Base-by-base conservation (phyloP, 2,329 filamentous ascomycete species). In the Botryotinia convoluta region DNA sequence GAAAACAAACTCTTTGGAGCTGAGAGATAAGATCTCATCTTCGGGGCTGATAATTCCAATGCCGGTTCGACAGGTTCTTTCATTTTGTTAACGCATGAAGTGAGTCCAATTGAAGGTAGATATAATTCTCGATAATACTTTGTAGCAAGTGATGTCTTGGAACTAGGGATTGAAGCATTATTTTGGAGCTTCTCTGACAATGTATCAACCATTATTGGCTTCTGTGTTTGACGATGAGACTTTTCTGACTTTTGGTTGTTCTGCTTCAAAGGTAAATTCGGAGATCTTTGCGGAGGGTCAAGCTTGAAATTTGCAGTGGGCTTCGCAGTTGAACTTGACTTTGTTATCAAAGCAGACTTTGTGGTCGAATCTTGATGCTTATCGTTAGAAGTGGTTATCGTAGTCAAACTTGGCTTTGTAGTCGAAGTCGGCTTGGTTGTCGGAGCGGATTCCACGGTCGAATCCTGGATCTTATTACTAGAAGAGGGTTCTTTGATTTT, bases 41-140 rank as follows among this genome's bases (percentile, higher is more conserved):
- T 42, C 57, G 26, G 16, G 26, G 48, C 9, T 42, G 48, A 54
- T n/a, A 3, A 42, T 42, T 57, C 35, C n/a, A 68, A 68, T 16
- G 2, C 9, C 29, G 65, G 12, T 44, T 32, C 64, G 12, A 35
- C 32, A 29, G 14, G 10, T 67, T 20, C 29, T n/a, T 68, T 42
- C 14, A 20, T 29, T 29, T 68, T 39, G 5, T 68, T 32, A 35
- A 44, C 20, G 35, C 45, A 29, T 16, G 26, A 20, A 32, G n/a
- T 51, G 6, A 7, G 29, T 57, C 10, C 26, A 42, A 68, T 57
- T 39, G 65, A 68, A 32, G 65, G 65, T 32, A 68, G 20, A 57
- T 68, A 68, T 68, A 37, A 29, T 57, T 68, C 65, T 32, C 48
- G 54, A 37, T 68, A 68, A 42, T 20, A 37, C n/a, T 42, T 68